phyloP scores from a whole-genome alignment of 768 basidiomycete genomes.

The Amyloporia xantha region DNA sequence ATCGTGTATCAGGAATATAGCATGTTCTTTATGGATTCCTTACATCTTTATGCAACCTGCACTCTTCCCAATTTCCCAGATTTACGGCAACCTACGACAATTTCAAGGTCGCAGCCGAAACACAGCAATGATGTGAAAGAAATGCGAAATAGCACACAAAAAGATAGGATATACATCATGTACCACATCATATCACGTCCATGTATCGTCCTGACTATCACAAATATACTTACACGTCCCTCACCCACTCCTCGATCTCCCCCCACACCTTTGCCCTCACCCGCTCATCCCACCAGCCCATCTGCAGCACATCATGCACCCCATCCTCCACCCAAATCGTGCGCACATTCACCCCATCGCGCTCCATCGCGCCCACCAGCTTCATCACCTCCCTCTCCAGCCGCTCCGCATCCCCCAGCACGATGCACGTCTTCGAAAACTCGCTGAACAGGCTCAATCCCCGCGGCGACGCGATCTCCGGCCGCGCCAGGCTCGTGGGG shows the following conservation, averaged over 20 bases:
- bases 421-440: constrained; percentile 39
- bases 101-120: no score
- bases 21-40: no score
- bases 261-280: constrained; percentile 33
- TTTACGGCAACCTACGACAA: no score
- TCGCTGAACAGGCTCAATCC: constrained; percentile 37
- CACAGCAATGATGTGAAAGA: no score
- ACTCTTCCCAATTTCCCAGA: no score
- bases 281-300: constrained; percentile 40
- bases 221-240: no score
- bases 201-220: no score
- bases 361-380: constrained; percentile 29
- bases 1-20: no score
- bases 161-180: no score
- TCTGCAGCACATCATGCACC: constrained; percentile 40
- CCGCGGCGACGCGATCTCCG: constrained; percentile 22
- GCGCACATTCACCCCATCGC: constrained; percentile 20
- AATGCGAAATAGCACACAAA: no score
- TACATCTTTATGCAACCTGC: no score
- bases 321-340: constrained; percentile 22
- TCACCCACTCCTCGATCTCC: constrained; percentile 30
- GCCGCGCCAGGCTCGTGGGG: constrained; percentile 21
- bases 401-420: constrained; percentile 46
- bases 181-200: no score
- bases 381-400: constrained; percentile 41